Evolutionary conservation across 225 moss, liverwort and hornwort genomes (phyloP), one percentile per base, ranked within the genome.

Genomic region (Takakia lepidozioides): DNA sequence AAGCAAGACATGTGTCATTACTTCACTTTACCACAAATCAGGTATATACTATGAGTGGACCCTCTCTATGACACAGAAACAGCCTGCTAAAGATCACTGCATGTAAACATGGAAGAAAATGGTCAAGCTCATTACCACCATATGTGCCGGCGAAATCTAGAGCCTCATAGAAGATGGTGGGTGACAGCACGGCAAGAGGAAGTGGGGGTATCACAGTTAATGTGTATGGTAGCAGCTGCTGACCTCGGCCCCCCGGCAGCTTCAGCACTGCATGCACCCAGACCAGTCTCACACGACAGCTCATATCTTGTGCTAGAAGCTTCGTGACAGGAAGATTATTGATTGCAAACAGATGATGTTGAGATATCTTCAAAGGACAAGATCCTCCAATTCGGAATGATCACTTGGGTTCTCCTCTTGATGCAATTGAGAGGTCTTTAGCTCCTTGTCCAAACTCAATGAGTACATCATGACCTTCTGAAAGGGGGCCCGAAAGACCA

Each of bases 71-170:
- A n/a, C n/a, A n/a, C n/a, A 48, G 22, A 24, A 9, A 48, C 19
- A 21, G 47, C 2, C 5, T 3, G 40, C 19, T 3, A 41, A 3
- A 13, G 40, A 3, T 3, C n/a, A 19, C 16, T 41, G 3, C 5
- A 3, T 27, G 45, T 54, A 38, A 36, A 36, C 35, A 36, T 14
- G 9, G 9, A 36, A 36, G 8, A 8, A 36, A 8, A 36, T 36
- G 35, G 9, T 36, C 35, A 8, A 36, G 14, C 35, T 13, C 38
- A 27, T 2, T 62, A 86, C 93, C 93, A 57, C 93, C 93, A 49
- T 95, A 95, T 36, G 93, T 95, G 62, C 93, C 93, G 37, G 93
- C 93, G 55, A 89, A 84, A 68, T 95, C 86, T 42, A 98, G 71
- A 25, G 95, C 95, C 55, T 82, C 48, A 51, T 80, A 98, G 65